Evolutionary conservation across 352 stramenopile species (phyloP).

Genomic region (Ochromonadaceae sp.): DNA sequence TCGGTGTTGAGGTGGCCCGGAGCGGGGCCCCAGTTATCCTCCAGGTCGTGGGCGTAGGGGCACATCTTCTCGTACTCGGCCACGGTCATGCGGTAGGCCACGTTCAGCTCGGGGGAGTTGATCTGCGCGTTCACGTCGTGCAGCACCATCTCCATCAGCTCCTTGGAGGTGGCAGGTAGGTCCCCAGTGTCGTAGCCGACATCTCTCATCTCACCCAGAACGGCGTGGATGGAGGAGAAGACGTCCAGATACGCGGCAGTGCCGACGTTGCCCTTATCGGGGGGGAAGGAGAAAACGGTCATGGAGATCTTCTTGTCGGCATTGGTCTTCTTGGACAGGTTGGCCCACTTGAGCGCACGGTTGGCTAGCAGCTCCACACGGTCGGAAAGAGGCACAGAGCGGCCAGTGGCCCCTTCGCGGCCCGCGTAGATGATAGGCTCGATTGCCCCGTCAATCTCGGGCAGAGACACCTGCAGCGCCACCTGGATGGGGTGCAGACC

Average conservation of each 20-base stretch:
- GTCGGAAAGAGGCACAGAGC: conserved; percentile 54
- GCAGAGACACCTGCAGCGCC: conserved; percentile 58
- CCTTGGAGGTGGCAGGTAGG: conserved; percentile 38
- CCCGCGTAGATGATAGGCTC: conserved; percentile 65
- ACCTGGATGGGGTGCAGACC: conserved; percentile 65
- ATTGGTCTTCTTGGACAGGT: conserved; percentile 48
- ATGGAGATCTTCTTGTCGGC: conserved; percentile 62
- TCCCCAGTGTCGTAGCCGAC: conserved; percentile 54
- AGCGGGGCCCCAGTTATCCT: conserved; percentile 64
- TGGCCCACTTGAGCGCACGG: conserved; percentile 51
- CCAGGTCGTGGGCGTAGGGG: conserved; percentile 51
- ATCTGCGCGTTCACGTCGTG: conserved; percentile 44
- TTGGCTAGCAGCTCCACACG: conserved; percentile 57
- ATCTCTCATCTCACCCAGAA: conserved; percentile 48
- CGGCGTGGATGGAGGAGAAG: conserved; percentile 60
- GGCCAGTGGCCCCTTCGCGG: conserved; percentile 56
- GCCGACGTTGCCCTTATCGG: conserved; percentile 67
- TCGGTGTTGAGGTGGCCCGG: conserved; percentile 65
- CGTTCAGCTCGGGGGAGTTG: conserved; percentile 58
- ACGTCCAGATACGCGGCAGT: conserved; percentile 66
- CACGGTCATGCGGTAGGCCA: conserved; percentile 60
- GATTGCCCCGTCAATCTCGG: conserved; percentile 66
- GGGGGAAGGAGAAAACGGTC: conserved; percentile 67
- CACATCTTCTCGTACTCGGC: conserved; percentile 62
- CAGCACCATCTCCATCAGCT: conserved; percentile 43